Percentiles rank a stretch among this genome's conserved stretches.
Evolutionary conservation across 225 moss, liverwort and hornwort genomes (phyloP).

Genomic region (Climacium dendroides): DNA sequence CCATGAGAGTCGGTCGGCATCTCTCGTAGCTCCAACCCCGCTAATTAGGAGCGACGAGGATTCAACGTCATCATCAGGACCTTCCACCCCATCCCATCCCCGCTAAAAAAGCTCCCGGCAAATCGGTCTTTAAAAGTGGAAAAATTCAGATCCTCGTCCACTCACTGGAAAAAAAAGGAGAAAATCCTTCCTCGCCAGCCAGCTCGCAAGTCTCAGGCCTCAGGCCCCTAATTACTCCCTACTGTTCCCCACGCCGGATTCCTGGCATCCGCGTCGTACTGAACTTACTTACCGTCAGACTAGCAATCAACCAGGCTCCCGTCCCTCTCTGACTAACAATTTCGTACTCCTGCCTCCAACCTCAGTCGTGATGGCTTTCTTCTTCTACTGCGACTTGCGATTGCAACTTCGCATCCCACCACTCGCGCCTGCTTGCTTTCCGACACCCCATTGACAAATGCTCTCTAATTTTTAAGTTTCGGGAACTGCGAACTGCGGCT

Average conservation of each 20-base stretch:
- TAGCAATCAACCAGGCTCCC: background rate
- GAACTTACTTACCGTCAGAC: conserved; percentile 9
- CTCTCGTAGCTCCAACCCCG: background rate
- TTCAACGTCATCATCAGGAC: background rate
- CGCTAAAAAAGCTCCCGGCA: conserved; percentile 6
- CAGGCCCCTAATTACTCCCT: conserved; percentile 7
- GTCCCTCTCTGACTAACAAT: background rate
- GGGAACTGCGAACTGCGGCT: background rate
- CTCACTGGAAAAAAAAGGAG: background rate
- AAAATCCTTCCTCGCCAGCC: background rate
- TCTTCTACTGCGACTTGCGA: background rate
- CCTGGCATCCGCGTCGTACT: conserved; percentile 17
- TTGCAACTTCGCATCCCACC: background rate
- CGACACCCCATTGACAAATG: background rate
- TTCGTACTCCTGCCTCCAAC: background rate
- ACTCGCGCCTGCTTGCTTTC: background rate
- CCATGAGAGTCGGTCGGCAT: conserved; percentile 12
- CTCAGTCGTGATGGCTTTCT: background rate
- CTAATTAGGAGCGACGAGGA: background rate
- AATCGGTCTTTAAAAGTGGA: background rate
- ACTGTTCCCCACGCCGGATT: conserved; percentile 32
- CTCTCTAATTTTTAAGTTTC: background rate
- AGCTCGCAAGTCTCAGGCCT: background rate
- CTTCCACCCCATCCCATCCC: background rate
- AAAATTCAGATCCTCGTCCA: background rate